Conservation (phyloP, 176 grass and related monocot species). For the Phragmites australis region DNA sequence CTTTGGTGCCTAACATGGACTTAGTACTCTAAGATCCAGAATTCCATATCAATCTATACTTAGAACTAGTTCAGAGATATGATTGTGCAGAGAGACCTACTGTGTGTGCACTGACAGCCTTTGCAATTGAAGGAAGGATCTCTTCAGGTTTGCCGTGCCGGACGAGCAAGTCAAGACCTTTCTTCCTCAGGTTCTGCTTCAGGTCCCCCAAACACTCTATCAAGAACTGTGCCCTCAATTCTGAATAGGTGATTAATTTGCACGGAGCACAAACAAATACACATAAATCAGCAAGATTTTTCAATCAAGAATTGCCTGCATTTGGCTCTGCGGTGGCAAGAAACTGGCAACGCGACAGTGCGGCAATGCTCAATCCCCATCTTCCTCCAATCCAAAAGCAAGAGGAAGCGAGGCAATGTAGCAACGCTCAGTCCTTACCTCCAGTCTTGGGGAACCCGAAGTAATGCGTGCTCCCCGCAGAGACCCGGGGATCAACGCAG, state of each 20-base stretch:
- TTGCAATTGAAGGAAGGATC: conserved; percentile 70
- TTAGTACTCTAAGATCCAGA: background rate
- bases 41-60: background rate
- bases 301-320: background rate
- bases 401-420: background rate
- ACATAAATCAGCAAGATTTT: background rate
- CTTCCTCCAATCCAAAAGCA: background rate
- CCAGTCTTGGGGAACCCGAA: conserved; percentile 92
- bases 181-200: conserved; percentile 68
- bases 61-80: background rate
- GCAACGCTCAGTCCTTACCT: conserved; percentile 34
- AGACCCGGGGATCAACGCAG: conserved; percentile 71
- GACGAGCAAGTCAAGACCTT: conserved; percentile 68
- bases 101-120: conserved; percentile 67
- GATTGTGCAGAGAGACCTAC: conserved; percentile 40
- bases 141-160: conserved; percentile 75
- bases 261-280: conserved; percentile 1
- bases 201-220: conserved; percentile 69
- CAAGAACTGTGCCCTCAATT: conserved; percentile 68
- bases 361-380: background rate
- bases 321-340: background rate
- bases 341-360: background rate
- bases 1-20: background rate
- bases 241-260: conserved; percentile 34
- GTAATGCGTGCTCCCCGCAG: conserved; percentile 54